Base-by-base conservation (phyloP, 768 basidiomycete genomes). In the Auricularia sp. region DNA sequence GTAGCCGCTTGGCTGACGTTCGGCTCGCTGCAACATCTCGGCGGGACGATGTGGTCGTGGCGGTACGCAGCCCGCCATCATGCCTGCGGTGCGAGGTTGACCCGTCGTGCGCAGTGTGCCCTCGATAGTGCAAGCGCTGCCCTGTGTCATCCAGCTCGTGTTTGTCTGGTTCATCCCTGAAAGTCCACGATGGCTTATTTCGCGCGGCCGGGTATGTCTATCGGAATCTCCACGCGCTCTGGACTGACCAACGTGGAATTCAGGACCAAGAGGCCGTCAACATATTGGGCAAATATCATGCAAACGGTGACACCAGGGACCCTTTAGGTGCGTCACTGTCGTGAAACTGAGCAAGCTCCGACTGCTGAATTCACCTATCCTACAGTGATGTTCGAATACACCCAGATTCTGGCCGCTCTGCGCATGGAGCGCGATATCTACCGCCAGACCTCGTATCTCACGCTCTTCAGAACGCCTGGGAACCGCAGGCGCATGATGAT, bases 241-340 rank as follows among this genome's bases (percentile, higher is more conserved):
- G 29, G 29, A 29, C 29, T 29, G 47, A 18, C 18, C 47, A 51
- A 16, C 21, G 10, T 21, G 3, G 47, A 51, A 21, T 59, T 1
- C 66, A 83, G 80, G 85, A 86, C 69, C 81, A 80, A 0, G 75
- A 83, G 67, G 90, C 90, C 0, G 79, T 81, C 8, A 69, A 73
- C 2, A 77, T 90, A 21, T 79, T 94, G 3, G 83, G 84, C n/a
- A 82, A 82, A 64, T 90, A 87, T 69, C 91, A 94, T 70, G 86
- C 88, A 2, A 80, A 83, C 67, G 84, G 83, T 33, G 79, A 85
- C 64, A 81, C 84, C 65, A 76, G 79, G 2, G 85, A 88, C 69
- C 85, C 86, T 0, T 79, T 89, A 37, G 76, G 80, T 65, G 66
- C 72, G 47, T 51, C 21, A 14, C 79, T 76, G 69, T 78, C 76